phyloP scores from a whole-genome alignment of 2,329 filamentous ascomycete species.

The Neocucurbitaria cava region DNA sequence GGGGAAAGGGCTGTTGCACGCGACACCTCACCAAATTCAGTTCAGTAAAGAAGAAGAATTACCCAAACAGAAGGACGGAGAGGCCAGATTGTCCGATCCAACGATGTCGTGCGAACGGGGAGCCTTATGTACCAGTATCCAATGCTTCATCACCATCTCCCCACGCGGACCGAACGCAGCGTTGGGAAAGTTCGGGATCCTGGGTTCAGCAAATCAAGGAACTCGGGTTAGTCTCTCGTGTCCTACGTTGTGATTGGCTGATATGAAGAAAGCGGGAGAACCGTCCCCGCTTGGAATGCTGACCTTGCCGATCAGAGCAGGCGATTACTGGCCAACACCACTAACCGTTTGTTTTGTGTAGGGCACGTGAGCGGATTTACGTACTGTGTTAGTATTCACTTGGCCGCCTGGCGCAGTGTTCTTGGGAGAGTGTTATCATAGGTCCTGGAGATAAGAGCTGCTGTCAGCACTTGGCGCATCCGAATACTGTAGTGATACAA shows the following conservation, averaged over 20 bases:
- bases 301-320: neutral
- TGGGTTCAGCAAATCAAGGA: neutral
- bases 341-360: no score
- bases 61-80: neutral
- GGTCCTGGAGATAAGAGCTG: no score
- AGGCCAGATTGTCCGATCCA: neutral
- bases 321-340: no score
- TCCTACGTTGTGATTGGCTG: neutral
- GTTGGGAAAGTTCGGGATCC: neutral
- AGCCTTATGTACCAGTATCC: neutral
- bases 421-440: no score
- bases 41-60: neutral
- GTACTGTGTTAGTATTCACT: no score
- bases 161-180: neutral
- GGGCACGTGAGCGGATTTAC: no score
- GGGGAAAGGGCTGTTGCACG: no score
- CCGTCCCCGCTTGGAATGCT: neutral
- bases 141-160: neutral
- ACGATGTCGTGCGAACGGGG: neutral
- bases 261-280: neutral
- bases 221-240: neutral
- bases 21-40: conserved; percentile 1
- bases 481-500: no score
- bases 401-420: no score
- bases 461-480: no score